Conservation (phyloP, 129 eudicot species). For the Logfia minima region DNA sequence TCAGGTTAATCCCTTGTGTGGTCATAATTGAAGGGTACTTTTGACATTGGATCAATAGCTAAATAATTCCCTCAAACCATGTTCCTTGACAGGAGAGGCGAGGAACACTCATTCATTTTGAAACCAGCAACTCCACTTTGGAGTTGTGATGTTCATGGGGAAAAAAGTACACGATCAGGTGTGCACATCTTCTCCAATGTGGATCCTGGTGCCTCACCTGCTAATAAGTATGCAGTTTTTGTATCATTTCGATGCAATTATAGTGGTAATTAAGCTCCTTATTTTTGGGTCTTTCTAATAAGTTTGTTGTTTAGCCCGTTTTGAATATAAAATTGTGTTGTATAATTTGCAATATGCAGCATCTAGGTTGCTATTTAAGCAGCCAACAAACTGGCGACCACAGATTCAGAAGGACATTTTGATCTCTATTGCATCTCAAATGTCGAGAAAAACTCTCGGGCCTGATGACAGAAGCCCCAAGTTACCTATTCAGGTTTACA, state of each 20-base stretch:
- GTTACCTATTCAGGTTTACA: constrained; percentile 77
- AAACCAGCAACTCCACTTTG: constrained; percentile 61
- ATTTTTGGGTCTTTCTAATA: not conserved
- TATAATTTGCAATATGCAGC: constrained; percentile 40
- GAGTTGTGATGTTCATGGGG: constrained; percentile 41
- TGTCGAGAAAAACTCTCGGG: constrained; percentile 53
- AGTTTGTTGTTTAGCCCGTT: not conserved
- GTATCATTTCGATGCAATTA: constrained; percentile 93
- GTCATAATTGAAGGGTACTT: constrained; percentile 9
- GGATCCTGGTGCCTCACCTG: constrained; percentile 41
- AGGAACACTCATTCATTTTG: constrained; percentile 89
- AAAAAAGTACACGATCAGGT: constrained; percentile 36
- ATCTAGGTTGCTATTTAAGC: constrained; percentile 85
- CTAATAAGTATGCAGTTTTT: constrained; percentile 67
- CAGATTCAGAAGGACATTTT: constrained; percentile 68
- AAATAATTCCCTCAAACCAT: constrained; percentile 12
- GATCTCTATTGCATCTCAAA: constrained; percentile 82
- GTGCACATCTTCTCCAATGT: constrained; percentile 36
- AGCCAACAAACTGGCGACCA: constrained; percentile 84
- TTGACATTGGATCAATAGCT: constrained; percentile 18
- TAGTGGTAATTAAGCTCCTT: constrained; percentile 53
- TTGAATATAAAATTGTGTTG: not conserved
- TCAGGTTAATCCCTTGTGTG: constrained; percentile 55
- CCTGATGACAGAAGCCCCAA: constrained; percentile 48
- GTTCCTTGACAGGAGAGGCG: constrained; percentile 77